phyloP scores from a whole-genome alignment of 2,329 filamentous ascomycete species.

The Aureobasidium sp. region DNA sequence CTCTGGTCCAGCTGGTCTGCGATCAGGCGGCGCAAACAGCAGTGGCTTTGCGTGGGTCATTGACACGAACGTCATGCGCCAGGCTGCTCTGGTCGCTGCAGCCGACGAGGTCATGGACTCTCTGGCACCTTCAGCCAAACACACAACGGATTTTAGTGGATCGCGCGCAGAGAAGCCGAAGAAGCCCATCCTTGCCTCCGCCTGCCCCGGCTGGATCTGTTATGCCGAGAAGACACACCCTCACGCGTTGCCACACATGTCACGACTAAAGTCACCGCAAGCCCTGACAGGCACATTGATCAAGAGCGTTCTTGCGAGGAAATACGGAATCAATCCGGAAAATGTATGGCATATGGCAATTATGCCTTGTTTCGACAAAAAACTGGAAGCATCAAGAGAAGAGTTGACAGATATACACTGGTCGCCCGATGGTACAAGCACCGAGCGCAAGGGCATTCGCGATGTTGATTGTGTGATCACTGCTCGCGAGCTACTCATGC shows the following conservation, averaged over 20 bases:
- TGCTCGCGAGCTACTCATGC: conserved; percentile 83
- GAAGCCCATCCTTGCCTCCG: conserved; percentile 69
- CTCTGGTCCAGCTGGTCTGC: conserved; percentile 58
- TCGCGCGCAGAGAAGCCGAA: conserved; percentile 38
- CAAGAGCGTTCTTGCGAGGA: conserved; percentile 72
- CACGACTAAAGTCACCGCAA: conserved; percentile 86
- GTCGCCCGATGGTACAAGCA: conserved; percentile 35
- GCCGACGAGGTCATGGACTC: conserved; percentile 38
- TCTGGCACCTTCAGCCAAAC: conserved; percentile 26
- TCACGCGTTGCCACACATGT: conserved; percentile 83
- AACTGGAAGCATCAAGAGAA: conserved; percentile 86
- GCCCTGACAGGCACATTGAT: conserved; percentile 82
- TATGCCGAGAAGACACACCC: conserved; percentile 98
- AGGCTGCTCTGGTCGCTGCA: conserved; percentile 64
- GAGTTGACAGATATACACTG: conserved; percentile 80
- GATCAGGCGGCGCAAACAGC: conserved; percentile 58
- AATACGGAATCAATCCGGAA: conserved; percentile 61
- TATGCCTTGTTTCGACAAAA: conserved; percentile 99
- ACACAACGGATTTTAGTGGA: conserved; percentile 15
- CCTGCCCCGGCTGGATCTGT: conserved; percentile 96
- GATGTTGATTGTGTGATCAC: conserved; percentile 99
- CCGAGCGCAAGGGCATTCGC: conserved; percentile 49
- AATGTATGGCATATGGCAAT: conserved; percentile 90
- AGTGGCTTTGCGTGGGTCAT: conserved; percentile 83
- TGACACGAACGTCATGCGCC: conserved; percentile 76